Percentiles rank a stretch among this genome's conserved stretches.
phyloP scores from a whole-genome alignment of 495 filamentous ascomycete genomes.

The Aspergillus cristatus region DNA sequence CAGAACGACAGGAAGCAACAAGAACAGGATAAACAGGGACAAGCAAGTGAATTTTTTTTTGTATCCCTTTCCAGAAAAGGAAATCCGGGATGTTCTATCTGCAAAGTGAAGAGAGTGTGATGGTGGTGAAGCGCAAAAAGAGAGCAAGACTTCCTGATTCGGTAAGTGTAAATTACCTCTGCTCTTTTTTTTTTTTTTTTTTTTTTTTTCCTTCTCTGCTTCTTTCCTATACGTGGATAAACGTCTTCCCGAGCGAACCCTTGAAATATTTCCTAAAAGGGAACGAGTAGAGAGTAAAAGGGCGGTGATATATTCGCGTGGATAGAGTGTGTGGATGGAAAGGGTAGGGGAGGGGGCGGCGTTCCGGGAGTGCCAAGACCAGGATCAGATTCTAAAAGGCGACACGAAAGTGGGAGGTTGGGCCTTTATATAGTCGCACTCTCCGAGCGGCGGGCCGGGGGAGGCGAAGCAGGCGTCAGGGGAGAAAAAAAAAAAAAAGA shows the following conservation, averaged over 20 bases:
- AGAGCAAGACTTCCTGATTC: too few relatives aligned
- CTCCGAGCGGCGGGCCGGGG: slow-evolving; percentile 19
- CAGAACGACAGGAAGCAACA: too few relatives aligned
- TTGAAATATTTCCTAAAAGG: too few relatives aligned
- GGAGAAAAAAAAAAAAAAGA: too few relatives aligned
- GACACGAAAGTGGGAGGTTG: slow-evolving; percentile 33
- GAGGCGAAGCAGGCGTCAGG: slow-evolving; percentile 26
- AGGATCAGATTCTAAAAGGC: slow-evolving; percentile 27
- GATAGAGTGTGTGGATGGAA: slow-evolving; percentile 16
- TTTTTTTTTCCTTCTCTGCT: neutral
- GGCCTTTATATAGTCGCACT: slow-evolving; percentile 40
- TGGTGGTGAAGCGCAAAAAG: too few relatives aligned
- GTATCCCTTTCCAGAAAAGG: too few relatives aligned
- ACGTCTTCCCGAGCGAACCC: too few relatives aligned
- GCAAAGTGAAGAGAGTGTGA: too few relatives aligned
- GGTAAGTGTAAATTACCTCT: neutral
- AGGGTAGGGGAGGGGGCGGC: slow-evolving; percentile 8
- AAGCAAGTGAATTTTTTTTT: too few relatives aligned
- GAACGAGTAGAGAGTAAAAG: slow-evolving; percentile 1
- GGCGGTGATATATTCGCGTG: slow-evolving; percentile 29
- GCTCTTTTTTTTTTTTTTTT: neutral
- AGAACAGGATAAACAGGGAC: too few relatives aligned
- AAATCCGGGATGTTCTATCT: too few relatives aligned
- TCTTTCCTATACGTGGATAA: too few relatives aligned
- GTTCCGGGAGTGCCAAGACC: slow-evolving; percentile 43